These are phyloP conservation scores for Chimonanthus praecox DNA, from an alignment of 164 flowering plant genomes.

Conservation along the genomic window DNA sequence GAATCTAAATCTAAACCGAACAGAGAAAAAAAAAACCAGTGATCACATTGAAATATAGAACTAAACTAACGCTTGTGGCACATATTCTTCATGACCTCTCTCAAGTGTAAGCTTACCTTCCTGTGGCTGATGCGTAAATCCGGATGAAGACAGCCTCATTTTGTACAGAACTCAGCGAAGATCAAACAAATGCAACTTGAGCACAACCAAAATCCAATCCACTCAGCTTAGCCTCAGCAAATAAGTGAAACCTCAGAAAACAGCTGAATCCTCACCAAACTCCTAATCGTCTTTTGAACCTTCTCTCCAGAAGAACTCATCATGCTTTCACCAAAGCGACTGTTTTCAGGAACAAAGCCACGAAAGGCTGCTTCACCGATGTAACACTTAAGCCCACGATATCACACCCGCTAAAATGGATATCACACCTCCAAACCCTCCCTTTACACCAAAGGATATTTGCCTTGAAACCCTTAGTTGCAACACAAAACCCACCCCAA, in stretches of 20 bases:
- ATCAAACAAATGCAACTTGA: background rate
- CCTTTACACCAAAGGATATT: background rate
- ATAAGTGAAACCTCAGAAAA: background rate
- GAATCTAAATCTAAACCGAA: background rate
- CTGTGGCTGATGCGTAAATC: constrained; percentile 50
- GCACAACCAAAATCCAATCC: background rate
- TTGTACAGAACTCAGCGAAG: constrained; percentile 11
- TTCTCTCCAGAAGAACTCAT: constrained; percentile 12
- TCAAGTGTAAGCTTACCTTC: constrained; percentile 43
- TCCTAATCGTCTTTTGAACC: constrained; percentile 4
- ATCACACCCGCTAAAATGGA: background rate
- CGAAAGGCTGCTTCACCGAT: background rate
- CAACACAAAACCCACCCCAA: background rate
- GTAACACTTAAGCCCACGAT: background rate
- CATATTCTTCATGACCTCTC: background rate
- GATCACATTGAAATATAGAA: background rate
- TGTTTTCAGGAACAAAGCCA: background rate
- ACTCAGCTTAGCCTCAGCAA: background rate
- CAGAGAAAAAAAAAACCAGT: background rate
- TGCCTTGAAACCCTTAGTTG: background rate
- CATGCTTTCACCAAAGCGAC: background rate
- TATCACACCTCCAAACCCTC: background rate
- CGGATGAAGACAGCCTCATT: constrained; percentile 68
- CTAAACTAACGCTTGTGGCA: background rate
- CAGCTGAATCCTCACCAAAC: background rate